Base-by-base conservation (phyloP, 257 asterid genomes). In the Salvia rosmarinus region DNA sequence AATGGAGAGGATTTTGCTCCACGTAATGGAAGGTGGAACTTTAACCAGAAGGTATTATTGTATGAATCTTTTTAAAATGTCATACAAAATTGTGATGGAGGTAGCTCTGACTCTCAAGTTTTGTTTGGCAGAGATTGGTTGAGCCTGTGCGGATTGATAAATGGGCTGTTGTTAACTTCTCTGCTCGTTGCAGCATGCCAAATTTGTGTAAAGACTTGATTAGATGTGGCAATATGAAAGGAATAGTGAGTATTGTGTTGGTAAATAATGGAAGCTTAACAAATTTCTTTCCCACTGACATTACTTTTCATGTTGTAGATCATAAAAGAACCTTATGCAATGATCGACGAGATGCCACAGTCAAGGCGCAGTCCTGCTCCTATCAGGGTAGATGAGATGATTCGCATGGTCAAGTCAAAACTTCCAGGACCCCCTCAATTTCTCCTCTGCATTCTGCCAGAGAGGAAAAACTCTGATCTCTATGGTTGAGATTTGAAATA, bases 121-220 rank as follows among this genome's bases (percentile, higher is more conserved):
- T 39, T 59, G 23, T 60, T 49, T 71, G 46, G 55, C 88, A 93
- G 98, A 88, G 56, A 89, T 78, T 90, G 28, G 84, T 79, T 20
- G 76, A 86, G 20, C 89, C 96, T 67, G 83, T 34, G 86, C n/a
- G 85, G 92, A 59, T 93, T n/a, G 94, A 90, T 34, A 82, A 79
- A 10, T 93, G 98, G 97, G 97, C 95, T 11, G 87, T 90, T 56
- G 97, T 85, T 28, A 93, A 93, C 85, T 93, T 93, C 67, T 93
- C 98, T 9, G 90, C 91, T 5, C 96, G 98, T n/a, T 74, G 86
- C 19, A 78, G 84, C 61, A 35, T 81, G 66, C 39, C 40, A 4
- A 67, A 51, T 4, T 61, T 90, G 47, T 32, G 80, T 35, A 32
- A 6, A 1, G 84, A 78, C 71, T 64, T 90, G 37, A 39, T 37